phyloP scores from a whole-genome alignment of 352 stramenopile species.

The Thraustochytrium sp. region DNA sequence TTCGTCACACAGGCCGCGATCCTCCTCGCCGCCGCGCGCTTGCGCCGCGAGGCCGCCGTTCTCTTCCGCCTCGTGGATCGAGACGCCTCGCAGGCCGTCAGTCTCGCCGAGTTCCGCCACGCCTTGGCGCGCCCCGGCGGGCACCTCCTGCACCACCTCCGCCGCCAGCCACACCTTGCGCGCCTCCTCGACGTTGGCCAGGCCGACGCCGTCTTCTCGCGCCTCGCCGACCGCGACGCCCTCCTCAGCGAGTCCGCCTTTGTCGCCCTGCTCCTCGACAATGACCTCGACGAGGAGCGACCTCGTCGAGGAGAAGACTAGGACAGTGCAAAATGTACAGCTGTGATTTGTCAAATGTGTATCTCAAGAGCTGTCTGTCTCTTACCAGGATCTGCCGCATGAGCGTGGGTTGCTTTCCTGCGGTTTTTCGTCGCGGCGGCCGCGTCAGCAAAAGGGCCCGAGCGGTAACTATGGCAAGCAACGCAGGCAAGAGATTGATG shows the following conservation, averaged over 20 bases:
- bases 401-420: no score
- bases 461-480: no score
- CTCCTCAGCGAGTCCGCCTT: neutral
- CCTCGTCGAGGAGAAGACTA: no score
- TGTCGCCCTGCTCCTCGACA: neutral
- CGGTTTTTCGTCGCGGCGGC: no score
- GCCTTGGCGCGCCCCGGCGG: neutral
- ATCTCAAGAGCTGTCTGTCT: no score
- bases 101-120: neutral
- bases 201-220: neutral
- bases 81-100: neutral
- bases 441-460: no score
- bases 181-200: neutral
- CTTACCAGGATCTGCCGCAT: no score
- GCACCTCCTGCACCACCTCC: neutral
- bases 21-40: neutral
- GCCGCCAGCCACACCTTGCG: neutral
- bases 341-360: no score
- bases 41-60: neutral
- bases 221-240: neutral
- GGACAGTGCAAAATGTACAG: no score
- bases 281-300: no score
- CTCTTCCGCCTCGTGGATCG: slow-evolving; percentile 21
- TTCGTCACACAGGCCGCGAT: neutral
- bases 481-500: no score